phyloP scores from a whole-genome alignment of 169 alveolate genomes.

The Plasmodium ovale region DNA sequence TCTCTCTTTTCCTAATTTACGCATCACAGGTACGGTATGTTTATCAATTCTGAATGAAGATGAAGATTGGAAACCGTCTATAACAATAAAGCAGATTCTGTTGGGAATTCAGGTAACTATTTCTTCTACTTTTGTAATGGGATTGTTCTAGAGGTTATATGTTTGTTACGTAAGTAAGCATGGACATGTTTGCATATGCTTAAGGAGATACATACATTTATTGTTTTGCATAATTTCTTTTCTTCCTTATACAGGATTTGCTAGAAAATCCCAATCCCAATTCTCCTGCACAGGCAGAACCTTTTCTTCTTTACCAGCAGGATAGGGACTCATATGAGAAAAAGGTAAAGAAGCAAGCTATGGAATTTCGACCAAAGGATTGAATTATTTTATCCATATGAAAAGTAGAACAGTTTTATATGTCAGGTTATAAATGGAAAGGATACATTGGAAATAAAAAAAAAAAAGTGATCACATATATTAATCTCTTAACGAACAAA shows the following conservation, averaged over 20 bases:
- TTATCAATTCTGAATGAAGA: slow-evolving; percentile 98
- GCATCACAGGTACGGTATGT: slow-evolving; percentile 92
- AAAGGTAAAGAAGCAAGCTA: slow-evolving; percentile 85
- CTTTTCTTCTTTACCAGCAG: slow-evolving; percentile 93
- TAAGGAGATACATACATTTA: not conserved
- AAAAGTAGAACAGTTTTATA: too few species aligned
- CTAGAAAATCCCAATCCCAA: slow-evolving; percentile 97
- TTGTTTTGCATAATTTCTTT: not conserved
- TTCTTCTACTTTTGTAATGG: not conserved
- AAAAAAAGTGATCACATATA: too few species aligned
- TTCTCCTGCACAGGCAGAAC: slow-evolving; percentile 98
- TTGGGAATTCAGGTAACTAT: slow-evolving; percentile 95
- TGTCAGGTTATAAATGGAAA: too few species aligned
- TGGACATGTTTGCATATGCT: not conserved
- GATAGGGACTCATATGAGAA: slow-evolving; percentile 93
- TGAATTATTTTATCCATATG: too few species aligned
- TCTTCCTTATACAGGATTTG: slow-evolving; percentile 88
- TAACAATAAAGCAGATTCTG: slow-evolving; percentile 96
- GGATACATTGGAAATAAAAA: too few species aligned
- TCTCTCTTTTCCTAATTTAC: not conserved
- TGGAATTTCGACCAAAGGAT: slow-evolving; percentile 82
- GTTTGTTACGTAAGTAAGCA: not conserved
- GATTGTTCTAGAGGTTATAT: too few species aligned
- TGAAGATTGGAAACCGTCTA: slow-evolving; percentile 99
- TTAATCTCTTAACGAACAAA: too few species aligned